Evolutionary conservation across 148 eudicot genomes (phyloP), one percentile per base, ranked within the genome.

Genomic region (Diospyros lotus): DNA sequence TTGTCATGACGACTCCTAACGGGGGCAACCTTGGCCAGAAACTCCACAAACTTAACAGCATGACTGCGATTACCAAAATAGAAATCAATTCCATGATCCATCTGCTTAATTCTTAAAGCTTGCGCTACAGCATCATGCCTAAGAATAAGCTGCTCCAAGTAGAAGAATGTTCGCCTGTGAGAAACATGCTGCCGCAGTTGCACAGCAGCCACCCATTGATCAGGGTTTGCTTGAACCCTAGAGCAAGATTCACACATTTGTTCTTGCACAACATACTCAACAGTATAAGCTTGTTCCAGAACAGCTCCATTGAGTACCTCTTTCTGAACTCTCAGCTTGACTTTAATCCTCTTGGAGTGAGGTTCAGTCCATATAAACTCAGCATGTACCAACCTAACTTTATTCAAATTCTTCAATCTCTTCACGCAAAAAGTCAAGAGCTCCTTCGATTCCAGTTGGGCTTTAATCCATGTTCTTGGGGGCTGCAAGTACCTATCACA

Each of bases 201-300:
- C 66, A 92, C 93, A 14, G 81, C 72, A 69, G 94, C 97, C 12
- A 81, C 90, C 97, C 93, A 90, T 79, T 90, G 92, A 66, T 90
- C 97, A 0, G 93, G 97, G 64, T 90, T 88, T 0, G 94, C 84
- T 63, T 83, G 87, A 42, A 88, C 82, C 85, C 88, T 82, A 41
- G 87, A 63, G 72, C 97, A 92, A 76, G 86, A 76, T 4, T 88
- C 89, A 81, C 97, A 90, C 88, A 88, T 86, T 61, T 86, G 85
- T 61, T 92, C 80, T 9, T 85, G 92, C n/a, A 88, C 89, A 9
- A 85, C 85, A 78, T 88, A 92, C 77, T 85, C 93, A 43, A 90
- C 88, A 6, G 76, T 51, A 75, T 80, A 90, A 73, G 87, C 64
- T 60, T 92, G 92, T 76, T 92, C 94, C 41, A 92, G 79, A 7